A percentile compares a stretch with the other conserved stretches of the same genome.
These are phyloP conservation scores for Lecanicillium sp. DNA, from an alignment of 2,329 filamentous ascomycete species.

Conservation along the genomic window DNA sequence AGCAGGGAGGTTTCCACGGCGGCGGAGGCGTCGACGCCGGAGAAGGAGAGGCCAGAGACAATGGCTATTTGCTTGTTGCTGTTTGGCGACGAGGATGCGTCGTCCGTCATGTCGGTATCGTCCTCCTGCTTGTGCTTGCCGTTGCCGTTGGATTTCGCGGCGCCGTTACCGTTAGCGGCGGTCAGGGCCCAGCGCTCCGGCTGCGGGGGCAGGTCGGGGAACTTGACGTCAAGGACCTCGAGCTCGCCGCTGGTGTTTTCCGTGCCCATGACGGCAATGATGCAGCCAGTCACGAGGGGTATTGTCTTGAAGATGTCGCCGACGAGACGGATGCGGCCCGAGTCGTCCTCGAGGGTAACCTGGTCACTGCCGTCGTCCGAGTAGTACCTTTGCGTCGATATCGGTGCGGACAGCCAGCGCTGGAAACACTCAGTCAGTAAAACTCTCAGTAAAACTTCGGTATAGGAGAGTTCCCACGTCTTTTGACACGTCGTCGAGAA, in stretches of 20 bases:
- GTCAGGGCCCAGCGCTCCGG: constrained; percentile 71
- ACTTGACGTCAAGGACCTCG: constrained; percentile 82
- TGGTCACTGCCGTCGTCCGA: constrained; percentile 55
- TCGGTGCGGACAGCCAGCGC: constrained; percentile 85
- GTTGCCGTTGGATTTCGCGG: constrained; percentile 26
- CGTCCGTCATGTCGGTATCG: constrained; percentile 53
- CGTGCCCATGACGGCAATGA: constrained; percentile 89
- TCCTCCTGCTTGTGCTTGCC: constrained; percentile 32
- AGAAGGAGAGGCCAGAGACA: constrained; percentile 82
- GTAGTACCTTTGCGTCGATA: constrained; percentile 70
- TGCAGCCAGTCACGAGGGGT: constrained; percentile 83
- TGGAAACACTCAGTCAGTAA: constrained; percentile 27
- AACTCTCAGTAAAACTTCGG: background rate
- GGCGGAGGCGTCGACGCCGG: constrained; percentile 64
- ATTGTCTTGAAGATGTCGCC: constrained; percentile 62
- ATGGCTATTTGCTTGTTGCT: constrained; percentile 63
- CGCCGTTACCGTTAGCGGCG: constrained; percentile 31
- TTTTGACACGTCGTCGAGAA: constrained; percentile 89
- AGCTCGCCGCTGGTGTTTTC: constrained; percentile 91
- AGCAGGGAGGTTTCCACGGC: constrained; percentile 71
- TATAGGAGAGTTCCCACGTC: constrained; percentile 53
- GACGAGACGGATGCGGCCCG: constrained; percentile 74
- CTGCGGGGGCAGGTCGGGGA: constrained; percentile 80
- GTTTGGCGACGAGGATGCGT: constrained; percentile 18
- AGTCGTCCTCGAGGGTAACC: constrained; percentile 92